Base-by-base conservation (phyloP, 1,284 basidiomycete species). In the Melanopsichium pennsylvanicum region DNA sequence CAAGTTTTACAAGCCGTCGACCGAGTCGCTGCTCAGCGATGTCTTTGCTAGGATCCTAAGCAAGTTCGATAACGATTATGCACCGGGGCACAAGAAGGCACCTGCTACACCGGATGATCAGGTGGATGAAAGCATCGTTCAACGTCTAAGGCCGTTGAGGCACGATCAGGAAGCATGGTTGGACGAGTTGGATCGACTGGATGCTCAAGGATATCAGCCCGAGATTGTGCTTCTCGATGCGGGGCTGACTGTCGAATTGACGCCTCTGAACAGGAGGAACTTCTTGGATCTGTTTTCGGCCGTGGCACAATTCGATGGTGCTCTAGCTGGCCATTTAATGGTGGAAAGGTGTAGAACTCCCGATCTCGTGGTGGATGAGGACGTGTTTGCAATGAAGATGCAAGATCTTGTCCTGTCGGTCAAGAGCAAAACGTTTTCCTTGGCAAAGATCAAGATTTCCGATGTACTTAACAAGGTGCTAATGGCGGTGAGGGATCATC, bases 181-280 rank as follows among this genome's bases (percentile, higher is more conserved):
- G 15, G 82, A 84, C 5, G 88, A 90, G 71, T 85, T 99, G 13
- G 83, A 86, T 1, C 69, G 82, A 11, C 85, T 97, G 15, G 84
- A 88, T 42, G 76, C 83, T 0, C 84, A 88, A 40, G 94, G 95
- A 0, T 97, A 92, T 81, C 86, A 92, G 39, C 93, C 96, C 2
- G 94, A 97, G 82, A 86, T 99, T 39, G 89, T 98, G 35, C 92
- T 99, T 82, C 90, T 99, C 73, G 96, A 99, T 79, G 92, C 95
- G 0, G 96, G 96, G 0, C 86, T 99, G 11, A 89, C 96, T 33
- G 97, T 93, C 1, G 90, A 90, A 0, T 87, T 98, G 33, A 87
- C 91, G 71, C 85, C 86, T 8, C 84, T 82, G 27, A 94, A 97
- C 82, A 87, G 94, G 38, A 85, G 85, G 49, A 96, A 99, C 83